phyloP scores from a whole-genome alignment of 2,329 filamentous ascomycete species.

The Dothideomycetes sp. region DNA sequence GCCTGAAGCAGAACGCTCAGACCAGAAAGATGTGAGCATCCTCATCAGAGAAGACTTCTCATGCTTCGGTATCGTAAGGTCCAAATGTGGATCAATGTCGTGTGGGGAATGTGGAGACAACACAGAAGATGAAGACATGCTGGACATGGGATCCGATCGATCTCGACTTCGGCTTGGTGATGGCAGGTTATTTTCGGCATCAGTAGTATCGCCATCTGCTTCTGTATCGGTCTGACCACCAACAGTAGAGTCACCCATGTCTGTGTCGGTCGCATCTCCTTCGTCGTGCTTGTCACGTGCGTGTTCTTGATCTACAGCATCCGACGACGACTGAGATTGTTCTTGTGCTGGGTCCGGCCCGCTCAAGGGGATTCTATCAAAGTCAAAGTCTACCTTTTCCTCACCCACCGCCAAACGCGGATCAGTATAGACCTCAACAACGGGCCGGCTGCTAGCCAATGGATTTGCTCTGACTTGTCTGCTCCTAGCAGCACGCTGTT shows the following conservation, averaged over 20 bases:
- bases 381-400: constrained; percentile 7
- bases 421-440: constrained; percentile 91
- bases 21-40: constrained; percentile 96
- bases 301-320: constrained; percentile 3
- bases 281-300: constrained; percentile 5
- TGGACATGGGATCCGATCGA: constrained; percentile 18
- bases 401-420: constrained; percentile 72
- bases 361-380: background rate
- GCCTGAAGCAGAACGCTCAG: constrained; percentile 87
- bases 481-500: constrained; percentile 67
- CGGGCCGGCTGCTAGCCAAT: constrained; percentile 83
- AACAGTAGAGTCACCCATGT: constrained; percentile 14
- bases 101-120: constrained; percentile 35
- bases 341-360: background rate
- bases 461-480: constrained; percentile 73
- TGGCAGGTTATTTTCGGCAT: constrained; percentile 55
- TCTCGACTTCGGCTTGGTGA: constrained; percentile 56
- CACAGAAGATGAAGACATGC: constrained; percentile 43
- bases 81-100: constrained; percentile 46
- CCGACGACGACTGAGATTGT: background rate
- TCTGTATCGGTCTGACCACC: constrained; percentile 39
- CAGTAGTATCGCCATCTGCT: constrained; percentile 43
- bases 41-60: constrained; percentile 91
- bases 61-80: constrained; percentile 75
- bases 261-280: constrained; percentile 17